phyloP scores from a whole-genome alignment of 1,284 basidiomycete genomes.

The Apiotrichum gamsii region DNA sequence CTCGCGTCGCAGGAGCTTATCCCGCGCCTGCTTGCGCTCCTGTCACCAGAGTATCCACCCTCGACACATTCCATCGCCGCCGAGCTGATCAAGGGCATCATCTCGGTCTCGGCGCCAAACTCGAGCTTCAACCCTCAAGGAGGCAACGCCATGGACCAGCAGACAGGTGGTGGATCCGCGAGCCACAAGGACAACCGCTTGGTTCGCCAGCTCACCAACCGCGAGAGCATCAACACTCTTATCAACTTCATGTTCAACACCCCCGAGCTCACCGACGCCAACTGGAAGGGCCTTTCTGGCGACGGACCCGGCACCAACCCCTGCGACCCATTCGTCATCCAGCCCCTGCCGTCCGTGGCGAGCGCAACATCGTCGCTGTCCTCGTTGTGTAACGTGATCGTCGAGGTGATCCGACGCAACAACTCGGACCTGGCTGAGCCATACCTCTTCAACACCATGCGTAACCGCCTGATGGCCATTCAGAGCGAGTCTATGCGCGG shows the following conservation, averaged over 20 bases:
- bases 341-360: constrained; percentile 59
- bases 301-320: constrained; percentile 15
- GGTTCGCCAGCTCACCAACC: constrained; percentile 79
- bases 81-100: constrained; percentile 90
- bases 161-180: constrained; percentile 33
- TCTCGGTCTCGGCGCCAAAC: constrained; percentile 80
- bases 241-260: constrained; percentile 74
- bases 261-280: constrained; percentile 49
- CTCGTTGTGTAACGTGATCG: constrained; percentile 81
- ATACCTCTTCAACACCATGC: constrained; percentile 90
- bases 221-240: constrained; percentile 66
- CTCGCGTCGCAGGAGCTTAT: constrained; percentile 79
- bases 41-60: constrained; percentile 69
- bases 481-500: constrained; percentile 15
- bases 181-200: constrained; percentile 61
- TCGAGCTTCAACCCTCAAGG: constrained; percentile 55
- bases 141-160: constrained; percentile 56
- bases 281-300: constrained; percentile 24
- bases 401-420: constrained; percentile 96
- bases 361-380: constrained; percentile 81
- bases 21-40: constrained; percentile 68
- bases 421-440: constrained; percentile 99
- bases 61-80: constrained; percentile 82
- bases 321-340: constrained; percentile 38
- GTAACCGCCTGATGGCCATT: constrained; percentile 80